phyloP scores from a whole-genome alignment of 768 basidiomycete genomes.

The Pleurotus tuber-regium region DNA sequence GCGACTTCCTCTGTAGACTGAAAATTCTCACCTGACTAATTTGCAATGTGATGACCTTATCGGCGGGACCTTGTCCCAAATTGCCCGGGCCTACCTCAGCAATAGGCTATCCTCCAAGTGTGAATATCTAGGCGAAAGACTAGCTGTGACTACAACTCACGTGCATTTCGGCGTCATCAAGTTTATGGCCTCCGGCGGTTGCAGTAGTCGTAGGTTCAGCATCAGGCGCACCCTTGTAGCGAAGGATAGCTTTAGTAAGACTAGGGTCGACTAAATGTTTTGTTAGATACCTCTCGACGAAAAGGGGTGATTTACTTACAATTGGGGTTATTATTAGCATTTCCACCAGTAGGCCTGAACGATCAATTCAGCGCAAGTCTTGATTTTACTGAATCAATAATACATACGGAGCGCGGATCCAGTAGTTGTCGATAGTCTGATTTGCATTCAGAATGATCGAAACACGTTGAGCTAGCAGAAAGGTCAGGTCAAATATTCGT shows the following conservation, averaged over 20 bases:
- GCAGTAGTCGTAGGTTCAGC: constrained; percentile 29
- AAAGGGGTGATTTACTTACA: no score
- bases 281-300: no score
- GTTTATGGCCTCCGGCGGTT: constrained; percentile 17
- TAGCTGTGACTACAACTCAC: no score
- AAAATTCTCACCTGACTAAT: constrained; percentile 19
- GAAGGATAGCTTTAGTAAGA: constrained; percentile 35
- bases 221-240: constrained; percentile 32
- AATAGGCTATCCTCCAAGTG: constrained; percentile 18
- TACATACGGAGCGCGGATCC: constrained; percentile 33
- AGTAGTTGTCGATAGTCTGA: constrained; percentile 43
- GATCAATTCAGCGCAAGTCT: no score
- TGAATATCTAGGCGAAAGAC: no score
- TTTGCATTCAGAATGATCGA: constrained; percentile 38
- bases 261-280: constrained; percentile 26
- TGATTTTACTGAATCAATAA: no score
- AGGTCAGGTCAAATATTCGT: no score
- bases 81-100: constrained; percentile 16
- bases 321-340: constrained; percentile 23
- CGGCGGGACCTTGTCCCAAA: constrained; percentile 18
- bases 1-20: neutral
- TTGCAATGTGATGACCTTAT: constrained; percentile 19
- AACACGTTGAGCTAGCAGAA: constrained; percentile 29
- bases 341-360: constrained; percentile 25
- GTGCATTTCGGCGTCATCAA: constrained; percentile 27